Conservation (phyloP, 2,329 filamentous ascomycete species). For the Phaeosphaeriaceae sp. region DNA sequence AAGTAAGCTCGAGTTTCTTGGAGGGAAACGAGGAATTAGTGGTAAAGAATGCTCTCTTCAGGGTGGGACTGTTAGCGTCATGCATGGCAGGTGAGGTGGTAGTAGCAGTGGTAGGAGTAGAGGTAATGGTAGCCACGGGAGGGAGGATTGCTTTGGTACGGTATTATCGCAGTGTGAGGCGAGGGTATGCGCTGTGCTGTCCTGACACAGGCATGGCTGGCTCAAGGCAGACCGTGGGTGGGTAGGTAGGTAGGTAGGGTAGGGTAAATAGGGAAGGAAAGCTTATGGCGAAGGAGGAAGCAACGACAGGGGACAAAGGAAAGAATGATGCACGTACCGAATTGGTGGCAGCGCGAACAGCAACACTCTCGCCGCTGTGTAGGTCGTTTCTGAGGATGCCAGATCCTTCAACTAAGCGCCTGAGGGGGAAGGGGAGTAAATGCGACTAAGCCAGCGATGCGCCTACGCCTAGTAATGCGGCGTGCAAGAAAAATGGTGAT, state of each 20-base stretch:
- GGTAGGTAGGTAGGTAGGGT: too few relatives aligned
- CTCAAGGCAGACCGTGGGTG: too few relatives aligned
- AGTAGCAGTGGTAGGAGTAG: constrained; percentile 13
- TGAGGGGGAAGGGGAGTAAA: constrained; percentile 46
- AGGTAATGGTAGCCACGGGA: constrained; percentile 4
- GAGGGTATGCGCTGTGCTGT: too few relatives aligned
- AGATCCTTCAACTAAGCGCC: constrained; percentile 51
- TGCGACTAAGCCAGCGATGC: constrained; percentile 46
- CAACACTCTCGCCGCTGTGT: constrained; percentile 26
- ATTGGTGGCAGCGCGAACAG: constrained; percentile 28
- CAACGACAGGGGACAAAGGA: constrained; percentile 17
- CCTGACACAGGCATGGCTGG: too few relatives aligned
- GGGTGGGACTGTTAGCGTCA: constrained; percentile 44
- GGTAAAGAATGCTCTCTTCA: constrained; percentile 45
- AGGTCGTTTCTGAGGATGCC: constrained; percentile 47
- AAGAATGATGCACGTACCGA: constrained; percentile 40
- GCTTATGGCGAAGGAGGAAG: constrained; percentile 11
- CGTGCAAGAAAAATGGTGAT: constrained; percentile 26
- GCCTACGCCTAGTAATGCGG: constrained; percentile 34
- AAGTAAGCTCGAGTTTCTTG: constrained; percentile 33
- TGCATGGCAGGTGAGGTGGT: constrained; percentile 36
- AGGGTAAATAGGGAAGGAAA: constrained; percentile 39
- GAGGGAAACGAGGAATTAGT: constrained; percentile 43
- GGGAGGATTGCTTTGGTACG: too few relatives aligned
- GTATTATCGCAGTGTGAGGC: too few relatives aligned